Evolutionary conservation across 169 alveolate species (phyloP), one percentile per base, ranked within the genome.

Genomic region (Cryptosporidium canis): DNA sequence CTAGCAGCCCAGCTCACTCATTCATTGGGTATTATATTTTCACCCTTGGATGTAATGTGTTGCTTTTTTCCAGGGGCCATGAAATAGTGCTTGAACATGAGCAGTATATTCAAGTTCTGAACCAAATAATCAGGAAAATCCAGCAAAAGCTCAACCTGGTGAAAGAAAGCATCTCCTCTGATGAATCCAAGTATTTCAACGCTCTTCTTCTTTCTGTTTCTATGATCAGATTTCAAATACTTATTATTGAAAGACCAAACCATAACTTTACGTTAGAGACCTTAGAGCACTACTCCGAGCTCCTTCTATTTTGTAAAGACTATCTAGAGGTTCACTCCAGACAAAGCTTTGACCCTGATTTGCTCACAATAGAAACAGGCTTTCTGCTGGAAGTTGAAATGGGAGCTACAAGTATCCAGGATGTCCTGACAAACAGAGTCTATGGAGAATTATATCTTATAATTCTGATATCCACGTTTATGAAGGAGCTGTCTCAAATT

Each of bases 351-450:
- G 56, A 70, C 21, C 8, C 39, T 2, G 47, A 70, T 48, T 24
- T 70, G 12, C 31, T 70, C 31, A 48, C 67, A 7, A 14, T 70
- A 12, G 84, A 70, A 51, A 48, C 41, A 33, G 84, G 84, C 1
- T 31, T 55, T 29, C n/a, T 55, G 31, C 84, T 70, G 8, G 84
- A 55, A 70, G 53, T 55, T 35, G 84, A 70, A 41, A 48, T 70
- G 84, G 84, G 84, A 4, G 29, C 21, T 9, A 51, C 84, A 27
- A 47, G 12, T 27, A 47, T 51, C 16, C 55, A 55, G 31, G 45
- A 31, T 29, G 12, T 70, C 1, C 31, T 70, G 16, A 14, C 18
- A 8, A 70, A 70, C 27, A 70, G 31, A 21, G 31, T 6, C 3
- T 70, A 70, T 70, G 41, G 55, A 21, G 47, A 70, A 12, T 70